These are phyloP conservation scores for Beverwykella pulmonaria DNA, from an alignment of 495 filamentous ascomycete genomes.

Conservation along the genomic window DNA sequence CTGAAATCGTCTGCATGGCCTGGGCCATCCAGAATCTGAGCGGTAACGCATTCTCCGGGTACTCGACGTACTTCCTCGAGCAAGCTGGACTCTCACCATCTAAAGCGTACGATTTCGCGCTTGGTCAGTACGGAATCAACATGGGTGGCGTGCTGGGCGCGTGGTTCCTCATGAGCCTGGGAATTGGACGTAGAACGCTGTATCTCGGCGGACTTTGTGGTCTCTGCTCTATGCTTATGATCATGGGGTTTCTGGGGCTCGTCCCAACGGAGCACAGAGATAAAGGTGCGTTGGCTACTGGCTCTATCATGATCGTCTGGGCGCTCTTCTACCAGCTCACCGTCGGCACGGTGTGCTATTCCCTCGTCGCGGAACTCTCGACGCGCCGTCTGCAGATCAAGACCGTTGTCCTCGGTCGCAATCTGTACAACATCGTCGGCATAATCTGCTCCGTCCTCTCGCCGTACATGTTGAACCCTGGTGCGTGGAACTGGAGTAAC, in stretches of 20 bases:
- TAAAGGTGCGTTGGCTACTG: constrained; percentile 49
- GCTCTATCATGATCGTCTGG: constrained; percentile 57
- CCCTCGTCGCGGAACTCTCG: constrained; percentile 61
- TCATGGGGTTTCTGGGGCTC: constrained; percentile 48
- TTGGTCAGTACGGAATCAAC: constrained; percentile 49
- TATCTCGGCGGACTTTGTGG: constrained; percentile 45
- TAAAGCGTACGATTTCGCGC: constrained; percentile 42
- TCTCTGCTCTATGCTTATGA: constrained; percentile 44
- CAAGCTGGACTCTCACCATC: constrained; percentile 61
- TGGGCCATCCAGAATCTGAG: constrained; percentile 84
- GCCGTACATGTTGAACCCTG: constrained; percentile 55
- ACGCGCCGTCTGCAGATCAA: constrained; percentile 57
- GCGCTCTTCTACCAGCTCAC: constrained; percentile 60
- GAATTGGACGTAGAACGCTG: constrained; percentile 45
- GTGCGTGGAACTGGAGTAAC: constrained; percentile 58
- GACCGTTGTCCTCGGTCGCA: constrained; percentile 60
- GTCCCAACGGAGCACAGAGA: constrained; percentile 31
- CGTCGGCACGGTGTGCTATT: constrained; percentile 64
- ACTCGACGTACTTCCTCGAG: constrained; percentile 77
- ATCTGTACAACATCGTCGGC: constrained; percentile 56
- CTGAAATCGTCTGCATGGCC: constrained; percentile 51
- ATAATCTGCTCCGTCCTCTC: constrained; percentile 50
- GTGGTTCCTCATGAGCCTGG: constrained; percentile 45
- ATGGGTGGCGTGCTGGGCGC: constrained; percentile 46
- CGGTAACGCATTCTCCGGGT: constrained; percentile 79